These are phyloP conservation scores for Pyrenochaeta sp. DNA, from an alignment of 2,329 filamentous ascomycete genomes.

Conservation along the genomic window DNA sequence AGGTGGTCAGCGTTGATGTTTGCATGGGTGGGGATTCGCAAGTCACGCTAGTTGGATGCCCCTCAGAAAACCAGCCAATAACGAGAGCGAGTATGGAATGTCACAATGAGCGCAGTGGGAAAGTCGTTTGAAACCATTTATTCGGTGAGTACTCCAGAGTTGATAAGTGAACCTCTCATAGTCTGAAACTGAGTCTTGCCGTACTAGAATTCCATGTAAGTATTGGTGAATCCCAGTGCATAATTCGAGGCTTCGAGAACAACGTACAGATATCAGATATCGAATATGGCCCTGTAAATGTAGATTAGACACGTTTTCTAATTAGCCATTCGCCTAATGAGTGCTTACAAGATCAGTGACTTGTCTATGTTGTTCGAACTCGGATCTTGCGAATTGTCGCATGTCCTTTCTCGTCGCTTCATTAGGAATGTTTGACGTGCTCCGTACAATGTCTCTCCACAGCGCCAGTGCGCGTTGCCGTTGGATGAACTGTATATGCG, in stretches of 20 bases:
- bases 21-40: conserved; percentile 9
- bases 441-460: conserved; percentile 59
- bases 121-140: conserved; percentile 11
- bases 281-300: conserved; percentile 54
- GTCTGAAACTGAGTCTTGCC: conserved; percentile 61
- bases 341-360: conserved; percentile 57
- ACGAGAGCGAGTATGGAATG: background rate
- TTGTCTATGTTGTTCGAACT: conserved; percentile 58
- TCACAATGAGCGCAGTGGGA: conserved; percentile 4
- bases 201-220: conserved; percentile 35
- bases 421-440: conserved; percentile 46
- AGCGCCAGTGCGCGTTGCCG: conserved; percentile 56
- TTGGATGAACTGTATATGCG: conserved; percentile 57
- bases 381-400: conserved; percentile 57
- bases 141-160: conserved; percentile 41
- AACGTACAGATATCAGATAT: conserved; percentile 56
- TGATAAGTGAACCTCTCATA: conserved; percentile 53
- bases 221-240: background rate
- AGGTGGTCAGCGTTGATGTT: background rate
- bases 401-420: conserved; percentile 51
- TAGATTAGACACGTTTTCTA: conserved; percentile 8
- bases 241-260: conserved; percentile 3
- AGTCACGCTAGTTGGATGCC: conserved; percentile 20
- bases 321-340: no score
- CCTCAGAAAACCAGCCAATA: conserved; percentile 23